phyloP scores from a whole-genome alignment of 352 stramenopile species.

The Phytophthora chlamydospora region DNA sequence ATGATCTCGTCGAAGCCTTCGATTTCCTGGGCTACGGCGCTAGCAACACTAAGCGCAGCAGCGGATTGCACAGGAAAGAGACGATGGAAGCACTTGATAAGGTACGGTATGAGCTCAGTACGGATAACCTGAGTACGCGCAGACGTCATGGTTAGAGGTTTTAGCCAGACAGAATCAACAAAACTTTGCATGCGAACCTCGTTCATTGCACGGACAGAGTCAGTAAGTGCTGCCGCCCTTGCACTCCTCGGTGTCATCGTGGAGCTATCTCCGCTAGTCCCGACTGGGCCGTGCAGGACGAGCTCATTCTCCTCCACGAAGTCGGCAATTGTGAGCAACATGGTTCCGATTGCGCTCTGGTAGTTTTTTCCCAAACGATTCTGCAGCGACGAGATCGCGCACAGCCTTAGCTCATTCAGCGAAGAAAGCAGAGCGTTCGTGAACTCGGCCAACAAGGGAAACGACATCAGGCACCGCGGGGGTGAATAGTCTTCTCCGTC shows the following conservation, averaged over 20 bases:
- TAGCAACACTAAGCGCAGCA: slow-evolving; percentile 23
- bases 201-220: slow-evolving; percentile 61
- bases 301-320: slow-evolving; percentile 68
- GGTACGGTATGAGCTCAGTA: slow-evolving; percentile 64
- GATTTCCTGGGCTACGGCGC: slow-evolving; percentile 30
- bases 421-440: slow-evolving; percentile 82
- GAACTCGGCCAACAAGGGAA: slow-evolving; percentile 85
- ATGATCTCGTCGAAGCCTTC: slow-evolving; percentile 54
- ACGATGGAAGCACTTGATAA: slow-evolving; percentile 76
- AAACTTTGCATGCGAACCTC: slow-evolving; percentile 38
- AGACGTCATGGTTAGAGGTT: slow-evolving; percentile 12
- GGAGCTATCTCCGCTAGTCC: slow-evolving; percentile 8
- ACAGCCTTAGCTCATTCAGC: slow-evolving; percentile 87
- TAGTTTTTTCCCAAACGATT: slow-evolving; percentile 64
- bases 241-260: slow-evolving; percentile 17
- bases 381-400: slow-evolving; percentile 68
- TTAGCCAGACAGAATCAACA: not conserved
- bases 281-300: slow-evolving; percentile 19
- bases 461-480: slow-evolving; percentile 84
- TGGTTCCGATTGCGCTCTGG: slow-evolving; percentile 50
- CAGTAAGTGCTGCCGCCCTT: slow-evolving; percentile 37
- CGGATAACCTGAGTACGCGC: slow-evolving; percentile 47
- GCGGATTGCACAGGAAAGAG: slow-evolving; percentile 57
- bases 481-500: slow-evolving; percentile 62
- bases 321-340: slow-evolving; percentile 58